Base-by-base conservation (phyloP, 352 stramenopile genomes). In the Globisporangium spiculum region DNA sequence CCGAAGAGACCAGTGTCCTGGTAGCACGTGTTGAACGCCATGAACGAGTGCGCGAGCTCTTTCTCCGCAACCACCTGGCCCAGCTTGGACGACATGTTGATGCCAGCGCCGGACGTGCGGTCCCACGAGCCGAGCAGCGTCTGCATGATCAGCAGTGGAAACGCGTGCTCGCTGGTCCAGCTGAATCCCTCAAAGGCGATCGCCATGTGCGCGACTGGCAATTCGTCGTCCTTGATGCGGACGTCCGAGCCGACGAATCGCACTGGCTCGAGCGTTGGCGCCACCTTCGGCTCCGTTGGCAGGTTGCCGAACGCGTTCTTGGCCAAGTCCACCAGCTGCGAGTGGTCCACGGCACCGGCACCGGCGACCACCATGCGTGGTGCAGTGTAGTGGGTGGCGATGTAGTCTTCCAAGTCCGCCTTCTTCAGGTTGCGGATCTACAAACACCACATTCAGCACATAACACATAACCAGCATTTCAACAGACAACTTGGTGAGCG, bases 21-120 rank as follows among this genome's bases (percentile, higher is more conserved):
- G 91, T 99, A 99, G 86, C 96, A 99, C 67, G 97, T 99, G 89
- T 99, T 99, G 88, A 99, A 99, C 32, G 97, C 98, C 77, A 97
- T 98, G 82, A 99, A 97, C 59, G 90, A 98, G 86, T 99, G 97
- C 50, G 96, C 97, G 38, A 98, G 84, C 77, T 99, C 96, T 75
- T 98, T 91, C 73, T 97, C 84, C 14, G 97, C 97, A 8, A 99
- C 86, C 69, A 97, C 93, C 81, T 99, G 92, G 66, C 97, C 98
- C n/a, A 99, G 82, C 73, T 97, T 96, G 41, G 91, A 98, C 64
- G 94, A 95, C 75, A 97, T 96, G 82, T 98, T 99, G 76, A 97
- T 91, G 67, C 96, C 96, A 50, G 93, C 85, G 64, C 97, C 96
- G 55, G 85, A 94, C 18, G 91, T 97, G 73, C 91, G 90, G 78